Percentiles rank a stretch among this genome's conserved stretches.
Evolutionary conservation across 495 filamentous ascomycete species (phyloP).

Genomic region (Tuber brumale): DNA sequence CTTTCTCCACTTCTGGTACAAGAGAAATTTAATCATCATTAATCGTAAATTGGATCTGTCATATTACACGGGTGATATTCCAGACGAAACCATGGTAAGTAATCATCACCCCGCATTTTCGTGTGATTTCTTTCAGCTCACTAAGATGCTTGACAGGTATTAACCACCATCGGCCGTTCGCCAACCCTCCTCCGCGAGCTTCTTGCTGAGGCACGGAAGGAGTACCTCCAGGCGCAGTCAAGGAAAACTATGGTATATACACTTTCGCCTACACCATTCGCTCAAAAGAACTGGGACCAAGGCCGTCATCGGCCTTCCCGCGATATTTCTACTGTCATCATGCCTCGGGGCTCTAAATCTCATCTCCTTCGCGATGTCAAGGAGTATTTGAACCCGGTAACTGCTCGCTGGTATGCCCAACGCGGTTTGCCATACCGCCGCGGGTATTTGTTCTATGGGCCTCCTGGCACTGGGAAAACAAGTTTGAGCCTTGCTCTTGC

Average conservation of each 20-base stretch:
- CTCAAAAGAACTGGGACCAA: slow-evolving; percentile 41
- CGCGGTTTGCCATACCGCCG: slow-evolving; percentile 62
- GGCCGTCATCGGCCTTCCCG: slow-evolving; percentile 49
- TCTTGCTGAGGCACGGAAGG: slow-evolving; percentile 53
- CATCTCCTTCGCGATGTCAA: slow-evolving; percentile 73
- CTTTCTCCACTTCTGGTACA: slow-evolving; percentile 40
- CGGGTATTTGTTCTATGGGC: slow-evolving; percentile 60
- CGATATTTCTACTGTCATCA: slow-evolving; percentile 61
- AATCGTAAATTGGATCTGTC: slow-evolving; percentile 40
- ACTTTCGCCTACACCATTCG: slow-evolving; percentile 38
- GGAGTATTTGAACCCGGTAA: slow-evolving; percentile 76
- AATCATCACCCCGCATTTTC: slow-evolving; percentile 6
- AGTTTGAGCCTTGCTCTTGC: slow-evolving; percentile 59
- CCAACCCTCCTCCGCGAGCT: slow-evolving; percentile 60
- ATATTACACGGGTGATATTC: slow-evolving; percentile 39
- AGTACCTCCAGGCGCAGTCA: slow-evolving; percentile 38
- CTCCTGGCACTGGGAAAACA: slow-evolving; percentile 65
- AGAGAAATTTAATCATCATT: slow-evolving; percentile 37
- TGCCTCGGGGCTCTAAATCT: slow-evolving; percentile 63
- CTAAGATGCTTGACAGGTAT: slow-evolving; percentile 20
- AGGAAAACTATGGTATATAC: slow-evolving; percentile 42
- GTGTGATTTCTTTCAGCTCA: slow-evolving; percentile 17
- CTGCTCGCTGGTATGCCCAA: slow-evolving; percentile 70
- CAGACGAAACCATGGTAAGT: slow-evolving; percentile 42
- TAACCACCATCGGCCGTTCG: slow-evolving; percentile 54